phyloP scores from a whole-genome alignment of 2,329 filamentous ascomycete species.

The Aureobasidium namibiae region DNA sequence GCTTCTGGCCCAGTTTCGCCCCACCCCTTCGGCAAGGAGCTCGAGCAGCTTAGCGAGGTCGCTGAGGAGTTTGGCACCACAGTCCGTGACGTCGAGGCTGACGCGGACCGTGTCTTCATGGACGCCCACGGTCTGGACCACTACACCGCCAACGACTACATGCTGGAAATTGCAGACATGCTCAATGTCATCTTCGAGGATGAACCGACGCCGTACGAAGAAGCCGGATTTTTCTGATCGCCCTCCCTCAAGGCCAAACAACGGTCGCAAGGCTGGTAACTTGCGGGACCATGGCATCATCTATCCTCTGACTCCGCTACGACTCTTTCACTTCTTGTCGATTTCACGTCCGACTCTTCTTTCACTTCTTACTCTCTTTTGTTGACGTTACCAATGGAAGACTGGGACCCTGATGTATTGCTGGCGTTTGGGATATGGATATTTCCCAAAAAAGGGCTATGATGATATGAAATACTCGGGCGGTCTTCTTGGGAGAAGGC shows the following conservation, averaged over 20 bases:
- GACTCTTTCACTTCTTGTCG: slow-evolving; percentile 14
- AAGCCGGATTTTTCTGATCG: slow-evolving; percentile 20
- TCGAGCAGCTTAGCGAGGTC: slow-evolving; percentile 86
- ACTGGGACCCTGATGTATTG: slow-evolving; percentile 11
- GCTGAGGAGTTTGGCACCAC: slow-evolving; percentile 71
- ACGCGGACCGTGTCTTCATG: slow-evolving; percentile 68
- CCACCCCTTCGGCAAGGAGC: slow-evolving; percentile 80
- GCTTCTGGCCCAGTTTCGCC: slow-evolving; percentile 33
- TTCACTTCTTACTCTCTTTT: slow-evolving; percentile 13
- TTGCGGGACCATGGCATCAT: slow-evolving; percentile 9
- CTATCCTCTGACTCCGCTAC: background rate
- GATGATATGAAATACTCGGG: slow-evolving; percentile 12
- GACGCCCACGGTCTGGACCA: slow-evolving; percentile 60
- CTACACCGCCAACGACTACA: slow-evolving; percentile 74
- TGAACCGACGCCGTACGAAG: slow-evolving; percentile 16
- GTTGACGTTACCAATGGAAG: slow-evolving; percentile 11
- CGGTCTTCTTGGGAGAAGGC: slow-evolving; percentile 13
- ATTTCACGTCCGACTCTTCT: slow-evolving; percentile 4
- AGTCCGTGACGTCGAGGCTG: slow-evolving; percentile 53
- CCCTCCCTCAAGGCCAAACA: background rate
- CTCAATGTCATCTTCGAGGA: slow-evolving; percentile 39
- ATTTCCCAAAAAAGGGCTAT: slow-evolving; percentile 7
- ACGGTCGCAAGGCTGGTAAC: slow-evolving; percentile 16
- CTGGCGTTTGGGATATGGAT: slow-evolving; percentile 12
- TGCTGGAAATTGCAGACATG: slow-evolving; percentile 67